phyloP scores from a whole-genome alignment of 2,329 filamentous ascomycete species.

The Penicillium rolfsii region DNA sequence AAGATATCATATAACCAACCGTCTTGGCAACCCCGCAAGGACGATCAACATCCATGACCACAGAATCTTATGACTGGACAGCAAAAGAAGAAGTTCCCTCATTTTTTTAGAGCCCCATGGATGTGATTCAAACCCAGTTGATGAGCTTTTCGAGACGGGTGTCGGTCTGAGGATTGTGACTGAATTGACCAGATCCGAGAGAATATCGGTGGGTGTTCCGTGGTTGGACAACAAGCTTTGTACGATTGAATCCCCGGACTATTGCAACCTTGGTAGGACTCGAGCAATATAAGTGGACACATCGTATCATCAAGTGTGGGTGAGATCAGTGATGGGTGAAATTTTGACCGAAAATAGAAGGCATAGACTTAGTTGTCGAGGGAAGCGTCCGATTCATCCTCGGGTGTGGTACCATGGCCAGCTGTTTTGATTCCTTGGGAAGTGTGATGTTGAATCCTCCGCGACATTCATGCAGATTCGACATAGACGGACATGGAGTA shows the following conservation, averaged over 20 bases:
- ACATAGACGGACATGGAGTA: neutral
- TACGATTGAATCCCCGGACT: conserved; percentile 69
- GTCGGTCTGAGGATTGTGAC: conserved; percentile 61
- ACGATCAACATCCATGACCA: neutral
- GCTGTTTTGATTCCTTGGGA: neutral
- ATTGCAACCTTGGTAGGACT: conserved; percentile 85
- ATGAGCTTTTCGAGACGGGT: conserved; percentile 63
- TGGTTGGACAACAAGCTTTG: conserved; percentile 79
- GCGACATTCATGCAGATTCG: neutral
- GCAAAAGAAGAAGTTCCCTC: neutral
- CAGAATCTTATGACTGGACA: neutral
- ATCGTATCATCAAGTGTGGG: conserved; percentile 8
- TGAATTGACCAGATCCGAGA: conserved; percentile 71
- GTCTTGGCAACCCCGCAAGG: conserved; percentile 1
- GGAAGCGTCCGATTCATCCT: neutral
- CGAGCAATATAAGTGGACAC: conserved; percentile 78
- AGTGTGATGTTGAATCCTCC: neutral
- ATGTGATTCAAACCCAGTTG: conserved; percentile 86
- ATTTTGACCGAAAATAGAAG: neutral
- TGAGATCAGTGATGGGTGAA: neutral
- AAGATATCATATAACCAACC: conserved; percentile 2
- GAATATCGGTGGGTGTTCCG: conserved; percentile 81
- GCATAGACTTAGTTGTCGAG: neutral
- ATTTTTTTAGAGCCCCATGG: conserved; percentile 73
- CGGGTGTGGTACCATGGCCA: neutral